Conservation (phyloP, 495 filamentous ascomycete genomes). For the Penicillium ochrochloron region DNA sequence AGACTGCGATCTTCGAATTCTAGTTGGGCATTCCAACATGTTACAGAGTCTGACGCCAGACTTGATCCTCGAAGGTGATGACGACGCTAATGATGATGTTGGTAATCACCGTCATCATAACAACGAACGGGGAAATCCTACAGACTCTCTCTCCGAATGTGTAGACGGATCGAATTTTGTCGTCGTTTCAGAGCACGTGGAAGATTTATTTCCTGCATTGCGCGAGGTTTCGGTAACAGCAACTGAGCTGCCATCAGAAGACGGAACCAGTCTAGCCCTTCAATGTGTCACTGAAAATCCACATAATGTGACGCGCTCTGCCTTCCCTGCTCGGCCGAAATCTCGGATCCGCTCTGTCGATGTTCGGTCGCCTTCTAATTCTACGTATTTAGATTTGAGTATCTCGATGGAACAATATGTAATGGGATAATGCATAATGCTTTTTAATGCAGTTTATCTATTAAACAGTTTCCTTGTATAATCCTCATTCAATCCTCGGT, state of each 20-base stretch:
- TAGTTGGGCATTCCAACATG: slow-evolving; percentile 1
- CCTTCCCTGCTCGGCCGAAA: no score
- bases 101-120: no score
- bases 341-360: no score
- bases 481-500: no score
- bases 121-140: neutral
- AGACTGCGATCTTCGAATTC: neutral
- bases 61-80: neutral
- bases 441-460: no score
- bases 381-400: no score
- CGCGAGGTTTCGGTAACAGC: neutral
- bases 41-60: neutral
- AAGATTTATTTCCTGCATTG: neutral
- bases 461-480: no score
- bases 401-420: no score
- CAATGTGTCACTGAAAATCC: neutral
- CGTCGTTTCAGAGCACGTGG: neutral
- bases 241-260: neutral
- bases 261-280: neutral
- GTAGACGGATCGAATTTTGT: neutral
- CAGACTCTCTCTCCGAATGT: neutral
- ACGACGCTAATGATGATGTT: neutral
- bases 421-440: no score
- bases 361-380: no score
- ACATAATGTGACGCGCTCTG: neutral